Percentiles rank a stretch among this genome's conserved stretches.
Conservation (phyloP, 169 alveolate species). For the Amoebophrya sp. region DNA sequence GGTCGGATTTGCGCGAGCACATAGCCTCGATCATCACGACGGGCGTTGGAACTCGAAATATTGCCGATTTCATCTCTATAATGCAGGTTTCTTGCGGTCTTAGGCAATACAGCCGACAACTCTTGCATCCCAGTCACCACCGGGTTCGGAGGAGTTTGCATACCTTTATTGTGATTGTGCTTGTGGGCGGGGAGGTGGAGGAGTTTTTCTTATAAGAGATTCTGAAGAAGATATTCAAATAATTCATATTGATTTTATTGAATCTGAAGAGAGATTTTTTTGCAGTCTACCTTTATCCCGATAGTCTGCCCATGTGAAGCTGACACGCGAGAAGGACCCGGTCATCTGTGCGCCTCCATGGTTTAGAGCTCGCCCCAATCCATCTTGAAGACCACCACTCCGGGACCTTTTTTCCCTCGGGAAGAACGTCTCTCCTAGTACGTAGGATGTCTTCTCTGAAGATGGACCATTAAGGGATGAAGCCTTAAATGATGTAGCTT, state of each 20-base stretch:
- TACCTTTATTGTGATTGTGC: background rate
- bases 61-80: background rate
- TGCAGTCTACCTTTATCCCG: no score
- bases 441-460: no score
- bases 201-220: no score
- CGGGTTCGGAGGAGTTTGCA: background rate
- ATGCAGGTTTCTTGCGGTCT: background rate
- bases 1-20: constrained; percentile 1
- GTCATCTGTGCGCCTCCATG: background rate
- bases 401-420: no score
- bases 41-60: background rate
- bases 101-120: background rate
- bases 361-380: no score
- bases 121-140: background rate
- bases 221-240: no score
- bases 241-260: no score
- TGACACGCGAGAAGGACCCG: background rate
- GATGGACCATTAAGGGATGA: no score
- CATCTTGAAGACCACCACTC: no score
- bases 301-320: background rate
- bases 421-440: no score
- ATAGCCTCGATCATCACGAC: background rate
- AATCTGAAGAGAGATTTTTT: no score
- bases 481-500: background rate
- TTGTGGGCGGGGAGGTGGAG: no score